Conservation (phyloP, 1,284 basidiomycete genomes). For the Leccinum idahoense region DNA sequence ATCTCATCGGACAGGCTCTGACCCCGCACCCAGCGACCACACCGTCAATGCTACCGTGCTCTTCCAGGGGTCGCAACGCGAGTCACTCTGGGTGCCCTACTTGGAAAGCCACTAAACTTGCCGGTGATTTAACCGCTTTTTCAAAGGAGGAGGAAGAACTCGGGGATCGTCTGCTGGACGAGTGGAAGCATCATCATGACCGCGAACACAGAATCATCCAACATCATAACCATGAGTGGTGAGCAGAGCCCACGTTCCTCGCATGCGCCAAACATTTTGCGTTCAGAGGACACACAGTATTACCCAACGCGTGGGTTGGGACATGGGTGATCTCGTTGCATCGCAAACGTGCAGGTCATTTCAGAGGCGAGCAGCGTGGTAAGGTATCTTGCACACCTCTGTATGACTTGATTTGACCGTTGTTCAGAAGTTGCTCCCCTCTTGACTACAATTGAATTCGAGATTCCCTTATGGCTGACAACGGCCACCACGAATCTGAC, state of each 20-base stretch:
- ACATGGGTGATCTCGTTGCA: slow-evolving; percentile 32
- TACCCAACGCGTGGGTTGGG: slow-evolving; percentile 36
- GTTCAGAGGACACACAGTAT: slow-evolving; percentile 31
- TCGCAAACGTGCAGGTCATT: slow-evolving; percentile 34
- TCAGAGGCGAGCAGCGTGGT: slow-evolving; percentile 30
- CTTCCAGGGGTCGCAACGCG: background rate
- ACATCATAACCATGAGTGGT: slow-evolving; percentile 31
- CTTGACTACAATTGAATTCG: slow-evolving; percentile 25
- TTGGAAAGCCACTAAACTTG: slow-evolving; percentile 15
- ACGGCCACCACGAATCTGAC: too few relatives aligned
- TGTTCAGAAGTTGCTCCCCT: slow-evolving; percentile 27
- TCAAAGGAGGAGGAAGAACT: background rate
- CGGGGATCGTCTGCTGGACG: slow-evolving; percentile 15
- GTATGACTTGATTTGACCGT: background rate
- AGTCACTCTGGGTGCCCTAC: slow-evolving; percentile 15
- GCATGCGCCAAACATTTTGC: background rate
- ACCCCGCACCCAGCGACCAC: slow-evolving; percentile 8
- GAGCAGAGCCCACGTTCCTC: slow-evolving; percentile 5
- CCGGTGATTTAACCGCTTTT: background rate
- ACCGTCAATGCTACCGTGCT: slow-evolving; percentile 8
- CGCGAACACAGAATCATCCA: slow-evolving; percentile 10
- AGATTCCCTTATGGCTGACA: slow-evolving; percentile 20
- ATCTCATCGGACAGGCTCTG: background rate
- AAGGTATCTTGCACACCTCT: slow-evolving; percentile 4
- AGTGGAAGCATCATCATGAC: slow-evolving; percentile 32